These are phyloP conservation scores for Inonotus obliquus DNA, from an alignment of 1,284 basidiomycete species.

Conservation along the genomic window DNA sequence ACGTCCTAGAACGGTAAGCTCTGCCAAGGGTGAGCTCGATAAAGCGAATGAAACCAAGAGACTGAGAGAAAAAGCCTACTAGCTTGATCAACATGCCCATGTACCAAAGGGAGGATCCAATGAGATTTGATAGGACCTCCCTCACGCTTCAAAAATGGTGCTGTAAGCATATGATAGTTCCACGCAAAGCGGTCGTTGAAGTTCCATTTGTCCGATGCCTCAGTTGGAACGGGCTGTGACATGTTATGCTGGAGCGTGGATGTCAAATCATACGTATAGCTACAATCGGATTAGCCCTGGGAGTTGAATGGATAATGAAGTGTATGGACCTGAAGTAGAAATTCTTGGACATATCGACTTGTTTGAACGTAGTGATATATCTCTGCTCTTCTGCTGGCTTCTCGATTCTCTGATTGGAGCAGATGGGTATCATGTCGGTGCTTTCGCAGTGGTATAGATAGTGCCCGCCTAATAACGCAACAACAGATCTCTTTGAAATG, in stretches of 20 bases:
- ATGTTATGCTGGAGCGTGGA: conserved; percentile 93
- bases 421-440: conserved; percentile 79
- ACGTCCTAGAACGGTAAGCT: conserved; percentile 86
- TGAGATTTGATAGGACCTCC: conserved; percentile 52
- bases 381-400: conserved; percentile 81
- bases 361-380: conserved; percentile 90
- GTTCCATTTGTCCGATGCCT: conserved; percentile 43
- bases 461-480: conserved; percentile 93
- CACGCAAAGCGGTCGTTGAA: conserved; percentile 93
- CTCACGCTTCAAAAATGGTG: conserved; percentile 45
- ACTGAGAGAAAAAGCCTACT: conserved; percentile 67
- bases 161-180: conserved; percentile 90
- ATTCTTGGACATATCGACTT: conserved; percentile 97
- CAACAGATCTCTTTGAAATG: conserved; percentile 86
- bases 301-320: neutral
- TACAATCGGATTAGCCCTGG: conserved; percentile 9
- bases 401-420: conserved; percentile 72
- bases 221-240: conserved; percentile 42
- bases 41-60: neutral
- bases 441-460: conserved; percentile 97
- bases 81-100: conserved; percentile 97
- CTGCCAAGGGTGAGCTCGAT: conserved; percentile 36
- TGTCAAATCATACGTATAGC: conserved; percentile 96
- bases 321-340: conserved; percentile 90
- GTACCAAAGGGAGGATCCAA: conserved; percentile 92